These are phyloP conservation scores for Blumeria hordei DNA, from an alignment of 2,329 filamentous ascomycete species.

Conservation along the genomic window DNA sequence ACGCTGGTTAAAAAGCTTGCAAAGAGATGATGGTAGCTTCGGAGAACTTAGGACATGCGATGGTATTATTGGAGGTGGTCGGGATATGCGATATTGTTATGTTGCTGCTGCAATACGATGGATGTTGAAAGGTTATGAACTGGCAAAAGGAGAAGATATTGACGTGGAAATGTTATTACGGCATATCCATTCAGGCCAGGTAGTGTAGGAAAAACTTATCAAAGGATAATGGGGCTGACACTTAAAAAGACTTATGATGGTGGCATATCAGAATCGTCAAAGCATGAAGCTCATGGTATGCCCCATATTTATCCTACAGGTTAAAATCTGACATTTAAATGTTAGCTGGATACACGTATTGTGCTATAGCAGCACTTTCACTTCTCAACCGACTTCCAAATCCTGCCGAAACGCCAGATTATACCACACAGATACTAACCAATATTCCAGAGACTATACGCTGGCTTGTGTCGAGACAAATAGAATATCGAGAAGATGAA, in stretches of 20 bases:
- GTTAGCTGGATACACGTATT: conserved; percentile 72
- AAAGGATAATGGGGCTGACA: conserved; percentile 3
- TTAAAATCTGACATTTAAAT: conserved; percentile 4
- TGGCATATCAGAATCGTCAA: conserved; percentile 14
- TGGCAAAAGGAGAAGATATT: conserved; percentile 42
- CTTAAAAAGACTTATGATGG: conserved; percentile 14
- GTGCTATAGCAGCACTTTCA: conserved; percentile 53
- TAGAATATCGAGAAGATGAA: conserved; percentile 27
- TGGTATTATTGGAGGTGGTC: conserved; percentile 45
- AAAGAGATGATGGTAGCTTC: conserved; percentile 72
- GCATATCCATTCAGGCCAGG: conserved; percentile 45
- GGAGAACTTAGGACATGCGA: conserved; percentile 47
- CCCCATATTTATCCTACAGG: background rate
- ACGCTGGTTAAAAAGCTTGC: conserved; percentile 49
- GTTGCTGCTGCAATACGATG: conserved; percentile 61
- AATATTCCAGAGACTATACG: conserved; percentile 16
- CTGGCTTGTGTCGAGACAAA: conserved; percentile 42
- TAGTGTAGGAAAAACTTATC: conserved; percentile 11
- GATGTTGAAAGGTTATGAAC: conserved; percentile 44
- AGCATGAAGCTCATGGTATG: conserved; percentile 15
- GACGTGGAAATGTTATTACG: conserved; percentile 42
- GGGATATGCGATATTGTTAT: conserved; percentile 74
- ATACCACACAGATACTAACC: conserved; percentile 13
- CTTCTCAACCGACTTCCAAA: conserved; percentile 27
- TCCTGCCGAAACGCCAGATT: conserved; percentile 1